These are phyloP conservation scores for Coniella vitis DNA, from an alignment of 2,329 filamentous ascomycete species.

Conservation along the genomic window DNA sequence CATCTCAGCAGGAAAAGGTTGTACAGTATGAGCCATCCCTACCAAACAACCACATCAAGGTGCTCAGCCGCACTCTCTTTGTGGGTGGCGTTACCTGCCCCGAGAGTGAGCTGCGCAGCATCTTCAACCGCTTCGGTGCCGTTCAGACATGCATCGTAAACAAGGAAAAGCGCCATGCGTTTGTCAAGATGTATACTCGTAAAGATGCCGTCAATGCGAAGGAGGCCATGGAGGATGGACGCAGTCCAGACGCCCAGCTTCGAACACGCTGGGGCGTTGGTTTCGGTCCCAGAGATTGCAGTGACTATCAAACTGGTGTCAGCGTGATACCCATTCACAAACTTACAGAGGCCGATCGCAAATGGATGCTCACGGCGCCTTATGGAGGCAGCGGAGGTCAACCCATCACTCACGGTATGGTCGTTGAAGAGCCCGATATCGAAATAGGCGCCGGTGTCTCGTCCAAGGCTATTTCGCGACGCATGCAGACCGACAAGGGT, in stretches of 20 bases:
- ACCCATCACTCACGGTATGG: constrained; percentile 72
- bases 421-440: constrained; percentile 95
- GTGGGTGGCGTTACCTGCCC: constrained; percentile 88
- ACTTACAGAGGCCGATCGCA: constrained; percentile 90
- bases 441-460: constrained; percentile 97
- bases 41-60: constrained; percentile 75
- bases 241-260: constrained; percentile 65
- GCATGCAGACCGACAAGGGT: constrained; percentile 63
- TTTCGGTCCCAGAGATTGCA: constrained; percentile 94
- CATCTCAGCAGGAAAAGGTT: constrained; percentile 56
- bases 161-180: constrained; percentile 94
- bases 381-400: constrained; percentile 87
- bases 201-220: constrained; percentile 79
- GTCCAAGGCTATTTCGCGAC: constrained; percentile 73
- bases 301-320: constrained; percentile 86
- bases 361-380: constrained; percentile 93
- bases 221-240: constrained; percentile 75
- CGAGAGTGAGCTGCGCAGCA: constrained; percentile 71
- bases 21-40: constrained; percentile 72
- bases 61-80: constrained; percentile 90
- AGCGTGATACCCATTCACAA: constrained; percentile 89
- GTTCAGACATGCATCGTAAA: constrained; percentile 99
- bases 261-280: constrained; percentile 96
- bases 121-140: constrained; percentile 75
- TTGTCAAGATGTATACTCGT: constrained; percentile 96